Evolutionary conservation across 768 basidiomycete genomes (phyloP), one percentile per base, ranked within the genome.

Genomic region (Mrakia hoshinonis): DNA sequence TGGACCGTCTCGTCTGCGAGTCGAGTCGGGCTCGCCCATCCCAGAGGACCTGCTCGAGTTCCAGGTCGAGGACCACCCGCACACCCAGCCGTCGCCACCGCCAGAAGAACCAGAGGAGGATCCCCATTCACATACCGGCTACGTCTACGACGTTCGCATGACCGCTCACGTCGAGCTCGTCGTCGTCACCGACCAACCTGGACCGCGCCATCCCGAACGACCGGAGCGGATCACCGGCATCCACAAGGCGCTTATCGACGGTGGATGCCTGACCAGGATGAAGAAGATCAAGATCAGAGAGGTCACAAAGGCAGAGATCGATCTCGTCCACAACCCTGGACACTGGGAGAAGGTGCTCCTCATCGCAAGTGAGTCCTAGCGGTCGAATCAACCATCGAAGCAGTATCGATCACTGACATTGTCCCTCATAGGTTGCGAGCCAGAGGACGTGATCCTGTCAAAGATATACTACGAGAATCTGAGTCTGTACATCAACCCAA

Each of bases 391-490:
- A 36, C 54, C 63, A 10, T 64, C 39, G 38, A n/a, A 66, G 9
- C 36, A 4, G 54, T 26, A 31, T 36, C 46, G 54, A 55, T 61
- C 72, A 63, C 51, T 54, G 15, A 43, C 15, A 20, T 29, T 48
- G 67, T 73, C 73, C 72, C 48, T 72, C 77, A n/a, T n/a, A n/a
- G n/a, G n/a, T n/a, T n/a, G n/a, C n/a, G n/a, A n/a, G n/a, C n/a
- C n/a, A n/a, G n/a, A n/a, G n/a, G n/a, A n/a, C n/a, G n/a, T n/a
- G n/a, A n/a, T n/a, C n/a, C n/a, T n/a, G n/a, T n/a, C n/a, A n/a
- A n/a, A n/a, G n/a, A n/a, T n/a, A n/a, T 94, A 89, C 79, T 99
- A 97, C 80, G 91, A 94, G 66, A 87, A 88, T 26, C 82, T 95
- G 29, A 97, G 94, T 46, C 86, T 99, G 38, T 99, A 97, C 80